These are phyloP conservation scores for Rhodotorula mucilaginosa DNA, from an alignment of 1,284 basidiomycete species.

Conservation along the genomic window DNA sequence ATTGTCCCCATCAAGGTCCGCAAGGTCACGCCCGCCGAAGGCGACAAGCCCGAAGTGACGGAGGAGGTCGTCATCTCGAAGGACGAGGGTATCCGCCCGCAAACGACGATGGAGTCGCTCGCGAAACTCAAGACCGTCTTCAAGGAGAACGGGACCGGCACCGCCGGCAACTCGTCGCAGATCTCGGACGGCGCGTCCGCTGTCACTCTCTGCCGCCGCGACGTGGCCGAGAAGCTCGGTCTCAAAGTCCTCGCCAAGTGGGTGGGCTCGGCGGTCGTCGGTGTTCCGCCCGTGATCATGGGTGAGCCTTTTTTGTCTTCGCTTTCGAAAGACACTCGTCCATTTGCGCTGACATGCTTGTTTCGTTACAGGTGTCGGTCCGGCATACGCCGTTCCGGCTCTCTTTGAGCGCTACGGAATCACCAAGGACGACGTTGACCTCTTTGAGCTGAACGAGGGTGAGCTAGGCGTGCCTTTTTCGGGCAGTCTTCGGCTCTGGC, in stretches of 20 bases:
- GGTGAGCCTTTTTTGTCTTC: conserved; percentile 33
- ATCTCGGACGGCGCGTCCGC: conserved; percentile 52
- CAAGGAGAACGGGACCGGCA: conserved; percentile 50
- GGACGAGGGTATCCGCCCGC: conserved; percentile 46
- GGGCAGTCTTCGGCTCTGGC: background rate
- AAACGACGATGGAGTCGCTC: conserved; percentile 43
- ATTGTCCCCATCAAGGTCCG: conserved; percentile 51
- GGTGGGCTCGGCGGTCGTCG: conserved; percentile 49
- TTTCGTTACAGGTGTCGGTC: conserved; percentile 40
- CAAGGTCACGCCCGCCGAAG: conserved; percentile 44
- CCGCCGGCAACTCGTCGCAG: conserved; percentile 52
- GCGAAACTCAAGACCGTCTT: conserved; percentile 52
- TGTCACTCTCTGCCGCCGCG: conserved; percentile 49
- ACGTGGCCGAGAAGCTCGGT: conserved; percentile 51
- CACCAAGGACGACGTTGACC: conserved; percentile 41
- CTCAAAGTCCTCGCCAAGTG: conserved; percentile 51
- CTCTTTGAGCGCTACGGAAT: conserved; percentile 40
- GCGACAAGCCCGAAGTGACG: conserved; percentile 27
- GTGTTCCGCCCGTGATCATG: conserved; percentile 45
- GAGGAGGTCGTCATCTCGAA: conserved; percentile 43
- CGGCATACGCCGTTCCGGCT: conserved; percentile 42
- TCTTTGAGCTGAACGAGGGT: conserved; percentile 44
- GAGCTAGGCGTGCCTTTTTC: background rate
- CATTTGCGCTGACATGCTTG: background rate
- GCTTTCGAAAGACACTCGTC: too few species aligned